Conservation (phyloP, 2,329 filamentous ascomycete species). For the Pseudogymnoascus sp. region DNA sequence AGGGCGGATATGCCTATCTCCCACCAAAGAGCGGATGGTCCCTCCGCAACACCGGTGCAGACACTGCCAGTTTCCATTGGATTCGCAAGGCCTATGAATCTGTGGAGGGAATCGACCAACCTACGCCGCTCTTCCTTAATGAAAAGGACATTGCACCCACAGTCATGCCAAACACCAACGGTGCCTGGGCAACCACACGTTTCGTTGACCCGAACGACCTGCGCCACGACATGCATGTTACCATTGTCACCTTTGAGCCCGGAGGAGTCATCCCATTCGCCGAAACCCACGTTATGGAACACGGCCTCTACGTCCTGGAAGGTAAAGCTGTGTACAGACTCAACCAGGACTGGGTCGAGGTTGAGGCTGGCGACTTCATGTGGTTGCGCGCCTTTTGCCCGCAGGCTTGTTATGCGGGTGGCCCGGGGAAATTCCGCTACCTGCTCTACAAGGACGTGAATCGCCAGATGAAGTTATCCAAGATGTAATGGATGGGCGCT, state of each 20-base stretch:
- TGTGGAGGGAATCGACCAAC: neutral
- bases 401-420: neutral
- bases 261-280: neutral
- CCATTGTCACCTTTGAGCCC: constrained; percentile 10
- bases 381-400: constrained; percentile 9
- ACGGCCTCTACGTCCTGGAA: neutral
- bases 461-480: constrained; percentile 6
- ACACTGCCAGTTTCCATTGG: constrained; percentile 8
- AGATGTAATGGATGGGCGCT: neutral
- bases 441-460: constrained; percentile 12
- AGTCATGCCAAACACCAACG: neutral
- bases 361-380: constrained; percentile 11
- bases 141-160: constrained; percentile 6
- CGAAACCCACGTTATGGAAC: constrained; percentile 8
- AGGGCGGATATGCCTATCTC: constrained; percentile 7
- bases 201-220: constrained; percentile 10
- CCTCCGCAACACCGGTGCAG: neutral
- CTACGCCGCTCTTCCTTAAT: neutral
- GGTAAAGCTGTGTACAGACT: constrained; percentile 6
- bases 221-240: constrained; percentile 11
- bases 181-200: constrained; percentile 5
- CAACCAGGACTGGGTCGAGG: constrained; percentile 9
- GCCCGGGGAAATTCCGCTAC: constrained; percentile 10
- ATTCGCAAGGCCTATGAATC: constrained; percentile 1
- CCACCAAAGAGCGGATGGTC: constrained; percentile 10